phyloP scores from a whole-genome alignment of 2,329 filamentous ascomycete species.

The Phoma sp. region DNA sequence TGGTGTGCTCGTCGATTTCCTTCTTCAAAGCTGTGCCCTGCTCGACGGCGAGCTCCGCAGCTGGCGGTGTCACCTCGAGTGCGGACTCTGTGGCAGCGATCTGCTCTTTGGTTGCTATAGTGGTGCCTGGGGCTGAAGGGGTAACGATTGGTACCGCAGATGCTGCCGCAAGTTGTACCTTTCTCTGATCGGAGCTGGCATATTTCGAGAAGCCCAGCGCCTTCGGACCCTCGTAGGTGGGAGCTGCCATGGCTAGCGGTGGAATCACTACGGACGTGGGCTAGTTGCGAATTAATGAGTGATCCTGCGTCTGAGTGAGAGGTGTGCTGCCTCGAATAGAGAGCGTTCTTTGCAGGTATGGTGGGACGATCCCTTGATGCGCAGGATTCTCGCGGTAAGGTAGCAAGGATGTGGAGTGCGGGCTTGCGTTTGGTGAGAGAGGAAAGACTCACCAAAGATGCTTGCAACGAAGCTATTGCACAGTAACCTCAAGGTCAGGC shows the following conservation, averaged over 20 bases:
- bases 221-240: conserved; percentile 17
- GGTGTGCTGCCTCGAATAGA: no score
- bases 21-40: conserved; percentile 29
- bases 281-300: not conserved
- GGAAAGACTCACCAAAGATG: not conserved
- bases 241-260: not conserved
- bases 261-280: not conserved
- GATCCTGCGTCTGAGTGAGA: no score
- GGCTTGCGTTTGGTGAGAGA: not conserved
- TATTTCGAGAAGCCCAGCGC: conserved; percentile 29
- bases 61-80: not conserved
- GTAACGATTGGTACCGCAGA: conserved; percentile 9
- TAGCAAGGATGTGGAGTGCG: not conserved
- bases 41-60: conserved; percentile 33
- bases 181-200: conserved; percentile 22
- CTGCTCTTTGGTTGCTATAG: conserved; percentile 38
- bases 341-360: no score
- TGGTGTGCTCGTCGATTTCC: conserved; percentile 30
- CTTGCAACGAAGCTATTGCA: no score
- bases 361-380: not conserved
- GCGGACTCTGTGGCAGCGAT: conserved; percentile 19
- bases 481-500: no score
- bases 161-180: conserved; percentile 10
- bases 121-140: conserved; percentile 5
- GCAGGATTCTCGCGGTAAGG: not conserved